phyloP scores from a whole-genome alignment of 2,329 filamentous ascomycete species.

The Curvularia eragrostidis region DNA sequence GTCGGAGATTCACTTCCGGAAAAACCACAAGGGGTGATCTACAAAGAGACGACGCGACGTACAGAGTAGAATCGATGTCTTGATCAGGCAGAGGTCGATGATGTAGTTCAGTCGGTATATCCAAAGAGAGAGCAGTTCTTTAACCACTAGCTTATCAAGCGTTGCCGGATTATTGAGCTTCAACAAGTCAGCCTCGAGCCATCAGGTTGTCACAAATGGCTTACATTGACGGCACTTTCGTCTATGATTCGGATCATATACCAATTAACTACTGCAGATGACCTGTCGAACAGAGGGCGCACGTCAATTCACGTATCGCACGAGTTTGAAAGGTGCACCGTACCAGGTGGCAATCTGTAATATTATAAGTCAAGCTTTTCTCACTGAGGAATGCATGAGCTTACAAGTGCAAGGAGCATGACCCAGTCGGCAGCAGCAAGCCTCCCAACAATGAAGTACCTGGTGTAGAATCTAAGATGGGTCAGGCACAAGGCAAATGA shows the following conservation, averaged over 20 bases:
- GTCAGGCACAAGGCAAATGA: background rate
- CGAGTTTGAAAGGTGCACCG: background rate
- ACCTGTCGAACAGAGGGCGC: constrained; percentile 12
- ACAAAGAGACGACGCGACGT: constrained; percentile 1
- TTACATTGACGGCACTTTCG: constrained; percentile 28
- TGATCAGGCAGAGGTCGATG: constrained; percentile 40
- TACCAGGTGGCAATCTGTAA: constrained; percentile 38
- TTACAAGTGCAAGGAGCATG: constrained; percentile 38
- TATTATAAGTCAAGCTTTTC: constrained; percentile 15
- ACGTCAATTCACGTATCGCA: background rate
- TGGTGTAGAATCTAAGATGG: constrained; percentile 37
- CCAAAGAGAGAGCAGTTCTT: constrained; percentile 32
- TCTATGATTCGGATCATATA: constrained; percentile 37
- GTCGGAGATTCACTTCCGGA: background rate
- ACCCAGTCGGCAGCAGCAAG: constrained; percentile 40
- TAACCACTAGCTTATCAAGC: constrained; percentile 18
- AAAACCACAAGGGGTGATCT: background rate
- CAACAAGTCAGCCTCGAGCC: background rate
- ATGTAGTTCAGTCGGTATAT: constrained; percentile 42
- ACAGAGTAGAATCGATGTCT: constrained; percentile 42
- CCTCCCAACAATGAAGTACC: constrained; percentile 36
- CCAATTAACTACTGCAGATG: constrained; percentile 35
- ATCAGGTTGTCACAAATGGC: background rate
- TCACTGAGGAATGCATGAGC: constrained; percentile 4
- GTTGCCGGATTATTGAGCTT: constrained; percentile 7